Percentiles rank a stretch among this genome's conserved stretches.
Conservation (phyloP, 345 rosid genomes). For the Hevea brasiliensis region DNA sequence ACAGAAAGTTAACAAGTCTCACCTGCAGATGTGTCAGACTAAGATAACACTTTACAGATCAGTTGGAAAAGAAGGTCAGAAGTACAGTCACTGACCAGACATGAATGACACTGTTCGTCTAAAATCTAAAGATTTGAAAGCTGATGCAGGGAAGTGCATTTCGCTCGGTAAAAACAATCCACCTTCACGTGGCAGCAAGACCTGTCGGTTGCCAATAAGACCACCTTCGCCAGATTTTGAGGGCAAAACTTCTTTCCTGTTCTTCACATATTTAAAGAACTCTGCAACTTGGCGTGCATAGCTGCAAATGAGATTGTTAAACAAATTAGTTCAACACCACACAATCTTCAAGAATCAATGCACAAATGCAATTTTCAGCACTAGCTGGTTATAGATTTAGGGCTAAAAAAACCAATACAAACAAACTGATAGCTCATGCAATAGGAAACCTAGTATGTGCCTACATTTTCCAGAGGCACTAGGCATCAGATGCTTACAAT, state of each 20-base stretch:
- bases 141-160: slow-evolving; percentile 55
- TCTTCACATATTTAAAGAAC: slow-evolving; percentile 92
- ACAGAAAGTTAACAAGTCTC: slow-evolving; percentile 2
- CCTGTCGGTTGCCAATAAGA: slow-evolving; percentile 31
- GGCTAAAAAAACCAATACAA: neutral
- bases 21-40: neutral
- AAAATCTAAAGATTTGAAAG: slow-evolving; percentile 58
- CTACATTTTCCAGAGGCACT: neutral
- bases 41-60: neutral
- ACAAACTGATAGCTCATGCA: neutral
- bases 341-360: neutral
- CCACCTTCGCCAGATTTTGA: slow-evolving; percentile 26
- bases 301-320: slow-evolving; percentile 37
- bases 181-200: slow-evolving; percentile 59
- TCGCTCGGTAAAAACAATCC: slow-evolving; percentile 70
- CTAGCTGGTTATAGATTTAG: neutral
- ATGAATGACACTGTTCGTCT: slow-evolving; percentile 60
- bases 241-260: slow-evolving; percentile 52
- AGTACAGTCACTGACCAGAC: slow-evolving; percentile 38
- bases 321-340: neutral
- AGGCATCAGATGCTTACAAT: neutral
- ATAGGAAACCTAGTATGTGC: neutral
- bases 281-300: slow-evolving; percentile 93
- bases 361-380: neutral
- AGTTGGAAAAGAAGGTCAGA: neutral